Base-by-base conservation (phyloP, 768 basidiomycete species). In the Amanita pallidorosea region DNA sequence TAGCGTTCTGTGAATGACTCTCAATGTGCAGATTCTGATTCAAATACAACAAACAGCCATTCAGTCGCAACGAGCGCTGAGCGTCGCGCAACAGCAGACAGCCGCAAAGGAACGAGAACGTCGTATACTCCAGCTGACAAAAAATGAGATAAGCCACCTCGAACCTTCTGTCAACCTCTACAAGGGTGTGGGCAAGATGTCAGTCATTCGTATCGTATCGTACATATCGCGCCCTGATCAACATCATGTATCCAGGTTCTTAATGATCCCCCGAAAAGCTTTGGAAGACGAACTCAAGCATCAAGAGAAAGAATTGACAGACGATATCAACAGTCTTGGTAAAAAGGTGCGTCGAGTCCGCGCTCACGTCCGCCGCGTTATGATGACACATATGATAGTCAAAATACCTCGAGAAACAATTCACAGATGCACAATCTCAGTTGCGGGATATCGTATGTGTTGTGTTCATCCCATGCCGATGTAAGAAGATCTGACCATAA, bases 111-210 rank as follows among this genome's bases (percentile, higher is more conserved):
- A 96, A 52, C 79, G 91, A 48, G 94, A 97, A 65, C 79, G 87
- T 25, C 81, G 87, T 54, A 92, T 95, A 47, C 71, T 95, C 13
- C 88, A 93, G 66, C 74, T 97, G 18, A 96, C 94, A 0, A 85
- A 86, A 49, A 77, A 84, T 56, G 92, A 97, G 64, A 81, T 97
- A 55, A 72, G 70, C 29, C 70, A 74, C 33, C 77, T 93, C 45
- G 73, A 80, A 56, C 79, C 78, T 23, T 75, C 85, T 53, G 83
- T 87, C 11, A 89, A 85, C 60, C 69, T 96, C 58, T 97, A 94
- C 70, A 92, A 87, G 60, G 94, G 94, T 43, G 88, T 97, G 41
- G 94, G 94, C 29, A 97, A 97, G 69, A 95, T 95, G 94, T 94
- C 56, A 55, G 79, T 56, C 20, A 7, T n/a, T 17, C 13, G 61